Percentiles rank a stretch among this genome's conserved stretches.
phyloP scores from a whole-genome alignment of 768 basidiomycete genomes.

The Collybia sordida region DNA sequence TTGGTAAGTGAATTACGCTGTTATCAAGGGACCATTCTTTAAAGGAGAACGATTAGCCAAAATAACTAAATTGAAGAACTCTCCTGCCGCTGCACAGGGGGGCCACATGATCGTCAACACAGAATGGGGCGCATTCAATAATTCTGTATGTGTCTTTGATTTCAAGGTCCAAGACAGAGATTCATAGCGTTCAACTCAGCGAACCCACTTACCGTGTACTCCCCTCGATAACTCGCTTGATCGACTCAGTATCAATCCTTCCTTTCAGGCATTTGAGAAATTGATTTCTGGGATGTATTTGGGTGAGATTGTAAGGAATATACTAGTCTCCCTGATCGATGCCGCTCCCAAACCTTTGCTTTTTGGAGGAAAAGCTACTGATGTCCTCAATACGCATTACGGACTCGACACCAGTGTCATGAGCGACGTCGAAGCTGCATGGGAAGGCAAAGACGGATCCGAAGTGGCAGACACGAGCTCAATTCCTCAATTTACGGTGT shows the following conservation, averaged over 20 bases:
- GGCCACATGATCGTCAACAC: constrained; percentile 94
- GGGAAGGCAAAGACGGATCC: constrained; percentile 44
- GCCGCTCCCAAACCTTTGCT: constrained; percentile 69
- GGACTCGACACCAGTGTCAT: constrained; percentile 94
- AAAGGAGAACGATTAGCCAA: constrained; percentile 41
- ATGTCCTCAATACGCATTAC: constrained; percentile 82
- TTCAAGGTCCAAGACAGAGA: not conserved
- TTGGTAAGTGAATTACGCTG: constrained; percentile 37
- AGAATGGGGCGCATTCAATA: constrained; percentile 99
- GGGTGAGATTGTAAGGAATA: constrained; percentile 88
- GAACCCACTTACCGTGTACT: constrained; percentile 81
- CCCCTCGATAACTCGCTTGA: constrained; percentile 92
- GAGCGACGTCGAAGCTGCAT: constrained; percentile 78
- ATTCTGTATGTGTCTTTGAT: constrained; percentile 57
- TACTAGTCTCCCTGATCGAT: constrained; percentile 81
- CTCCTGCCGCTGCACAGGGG: constrained; percentile 54
- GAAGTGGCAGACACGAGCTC: constrained; percentile 20
- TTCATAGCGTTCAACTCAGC: constrained; percentile 39
- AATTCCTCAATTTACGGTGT: constrained; percentile 36
- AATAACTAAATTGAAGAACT: constrained; percentile 79
- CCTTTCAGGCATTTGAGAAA: constrained; percentile 94
- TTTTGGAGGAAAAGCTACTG: constrained; percentile 78
- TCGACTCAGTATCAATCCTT: constrained; percentile 91
- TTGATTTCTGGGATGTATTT: constrained; percentile 99
- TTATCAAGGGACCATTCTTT: not conserved